These are phyloP conservation scores for Scytalidium sp. DNA, from an alignment of 2,329 filamentous ascomycete species.

Conservation along the genomic window DNA sequence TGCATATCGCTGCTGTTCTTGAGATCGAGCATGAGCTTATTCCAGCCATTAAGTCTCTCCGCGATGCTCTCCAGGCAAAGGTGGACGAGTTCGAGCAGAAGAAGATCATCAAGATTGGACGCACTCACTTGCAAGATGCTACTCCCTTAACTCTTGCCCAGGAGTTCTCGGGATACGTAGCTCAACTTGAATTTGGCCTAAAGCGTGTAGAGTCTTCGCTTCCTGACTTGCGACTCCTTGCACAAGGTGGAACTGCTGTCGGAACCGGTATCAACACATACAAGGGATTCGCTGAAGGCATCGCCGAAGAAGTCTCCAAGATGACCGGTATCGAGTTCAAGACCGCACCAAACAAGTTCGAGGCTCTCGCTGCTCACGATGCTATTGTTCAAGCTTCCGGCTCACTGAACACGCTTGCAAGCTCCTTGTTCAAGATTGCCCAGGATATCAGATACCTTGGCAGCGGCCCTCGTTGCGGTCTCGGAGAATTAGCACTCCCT, in stretches of 20 bases:
- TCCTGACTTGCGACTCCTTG: conserved; percentile 80
- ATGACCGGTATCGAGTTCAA: conserved; percentile 92
- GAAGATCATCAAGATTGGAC: conserved; percentile 97
- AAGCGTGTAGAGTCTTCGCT: conserved; percentile 80
- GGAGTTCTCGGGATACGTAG: conserved; percentile 96
- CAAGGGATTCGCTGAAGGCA: conserved; percentile 89
- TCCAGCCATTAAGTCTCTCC: conserved; percentile 77
- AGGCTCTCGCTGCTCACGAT: conserved; percentile 93
- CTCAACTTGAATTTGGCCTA: conserved; percentile 88
- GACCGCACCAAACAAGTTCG: conserved; percentile 98
- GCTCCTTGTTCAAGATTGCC: conserved; percentile 94
- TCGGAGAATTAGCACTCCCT: conserved; percentile 87
- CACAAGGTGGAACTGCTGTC: conserved; percentile 94
- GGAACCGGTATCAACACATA: conserved; percentile 98
- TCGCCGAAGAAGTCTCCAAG: conserved; percentile 86
- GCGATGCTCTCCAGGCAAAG: conserved; percentile 83
- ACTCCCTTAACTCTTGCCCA: conserved; percentile 93
- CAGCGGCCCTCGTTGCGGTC: conserved; percentile 90
- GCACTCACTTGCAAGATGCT: conserved; percentile 95
- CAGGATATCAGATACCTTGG: conserved; percentile 98
- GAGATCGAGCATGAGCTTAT: conserved; percentile 86
- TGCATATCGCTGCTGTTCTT: conserved; percentile 97
- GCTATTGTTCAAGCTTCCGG: conserved; percentile 93
- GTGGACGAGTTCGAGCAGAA: conserved; percentile 78
- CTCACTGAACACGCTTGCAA: conserved; percentile 86